phyloP scores from a whole-genome alignment of 352 stramenopile genomes.

The Phytophthora idaei region DNA sequence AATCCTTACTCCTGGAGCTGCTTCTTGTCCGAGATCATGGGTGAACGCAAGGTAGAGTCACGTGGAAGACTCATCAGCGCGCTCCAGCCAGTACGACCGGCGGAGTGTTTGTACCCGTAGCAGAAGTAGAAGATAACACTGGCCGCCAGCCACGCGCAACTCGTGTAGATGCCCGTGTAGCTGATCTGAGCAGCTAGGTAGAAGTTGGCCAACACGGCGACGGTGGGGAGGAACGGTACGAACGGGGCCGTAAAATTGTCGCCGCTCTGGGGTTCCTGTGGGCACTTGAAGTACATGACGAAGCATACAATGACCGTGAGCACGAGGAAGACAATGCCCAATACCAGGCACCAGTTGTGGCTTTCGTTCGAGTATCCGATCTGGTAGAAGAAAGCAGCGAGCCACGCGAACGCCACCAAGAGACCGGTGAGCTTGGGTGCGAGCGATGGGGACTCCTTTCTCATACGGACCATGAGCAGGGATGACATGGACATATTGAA shows the following conservation, averaged over 20 bases:
- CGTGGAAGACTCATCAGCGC: slow-evolving; percentile 56
- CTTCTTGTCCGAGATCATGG: slow-evolving; percentile 59
- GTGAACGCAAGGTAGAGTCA: slow-evolving; percentile 51
- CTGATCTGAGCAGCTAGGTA: slow-evolving; percentile 72
- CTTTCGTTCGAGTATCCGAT: slow-evolving; percentile 48
- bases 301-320: slow-evolving; percentile 38
- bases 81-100: slow-evolving; percentile 65
- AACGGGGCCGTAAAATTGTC: slow-evolving; percentile 69
- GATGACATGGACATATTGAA: slow-evolving; percentile 87
- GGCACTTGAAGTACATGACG: slow-evolving; percentile 63
- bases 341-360: slow-evolving; percentile 35
- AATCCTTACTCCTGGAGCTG: slow-evolving; percentile 31
- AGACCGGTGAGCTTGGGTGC: slow-evolving; percentile 48
- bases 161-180: slow-evolving; percentile 54
- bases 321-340: slow-evolving; percentile 60
- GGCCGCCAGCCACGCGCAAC: slow-evolving; percentile 59
- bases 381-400: slow-evolving; percentile 76
- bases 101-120: slow-evolving; percentile 80
- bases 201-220: slow-evolving; percentile 67
- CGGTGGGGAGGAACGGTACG: slow-evolving; percentile 63
- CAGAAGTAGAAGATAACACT: slow-evolving; percentile 76
- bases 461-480: slow-evolving; percentile 73
- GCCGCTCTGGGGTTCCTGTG: slow-evolving; percentile 54
- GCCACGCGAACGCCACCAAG: slow-evolving; percentile 42
- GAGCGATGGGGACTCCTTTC: slow-evolving; percentile 52